Conservation (phyloP, 2,329 filamentous ascomycete species). For the Clarireedia homoeocarpa region DNA sequence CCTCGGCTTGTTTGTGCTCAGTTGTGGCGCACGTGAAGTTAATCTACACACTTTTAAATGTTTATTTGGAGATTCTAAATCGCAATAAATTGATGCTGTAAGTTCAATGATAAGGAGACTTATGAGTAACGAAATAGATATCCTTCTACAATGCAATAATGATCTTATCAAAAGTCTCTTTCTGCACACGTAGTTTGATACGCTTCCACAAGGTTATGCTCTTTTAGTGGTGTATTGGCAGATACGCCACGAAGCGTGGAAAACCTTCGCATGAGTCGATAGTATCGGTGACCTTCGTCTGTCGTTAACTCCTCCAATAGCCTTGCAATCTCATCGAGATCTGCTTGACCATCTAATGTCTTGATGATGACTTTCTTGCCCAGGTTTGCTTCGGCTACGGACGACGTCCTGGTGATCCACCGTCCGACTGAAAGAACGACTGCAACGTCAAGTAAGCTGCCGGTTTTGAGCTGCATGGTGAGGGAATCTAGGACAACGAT, state of each 20-base stretch:
- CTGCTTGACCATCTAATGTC: neutral
- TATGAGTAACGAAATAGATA: no score
- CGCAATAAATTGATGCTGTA: no score
- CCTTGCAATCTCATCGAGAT: neutral
- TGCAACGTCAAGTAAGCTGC: neutral
- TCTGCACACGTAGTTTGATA: no score
- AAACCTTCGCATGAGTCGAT: neutral
- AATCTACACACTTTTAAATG: no score
- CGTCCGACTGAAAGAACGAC: neutral
- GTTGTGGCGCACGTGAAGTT: no score
- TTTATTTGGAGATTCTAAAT: no score
- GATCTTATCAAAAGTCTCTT: no score
- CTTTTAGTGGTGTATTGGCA: no score
- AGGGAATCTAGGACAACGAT: neutral
- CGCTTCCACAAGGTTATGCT: no score
- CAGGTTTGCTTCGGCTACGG: neutral
- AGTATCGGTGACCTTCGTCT: neutral
- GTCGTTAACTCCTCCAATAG: neutral
- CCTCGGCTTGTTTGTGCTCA: no score
- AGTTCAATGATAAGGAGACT: no score
- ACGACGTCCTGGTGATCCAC: neutral
- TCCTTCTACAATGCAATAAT: no score
- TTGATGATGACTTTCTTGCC: neutral
- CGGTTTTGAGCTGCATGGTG: neutral
- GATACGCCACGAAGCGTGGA: neutral